Evolutionary conservation across 202 grass and related monocot species (phyloP).

Genomic region (Schoenoplectus triqueter): DNA sequence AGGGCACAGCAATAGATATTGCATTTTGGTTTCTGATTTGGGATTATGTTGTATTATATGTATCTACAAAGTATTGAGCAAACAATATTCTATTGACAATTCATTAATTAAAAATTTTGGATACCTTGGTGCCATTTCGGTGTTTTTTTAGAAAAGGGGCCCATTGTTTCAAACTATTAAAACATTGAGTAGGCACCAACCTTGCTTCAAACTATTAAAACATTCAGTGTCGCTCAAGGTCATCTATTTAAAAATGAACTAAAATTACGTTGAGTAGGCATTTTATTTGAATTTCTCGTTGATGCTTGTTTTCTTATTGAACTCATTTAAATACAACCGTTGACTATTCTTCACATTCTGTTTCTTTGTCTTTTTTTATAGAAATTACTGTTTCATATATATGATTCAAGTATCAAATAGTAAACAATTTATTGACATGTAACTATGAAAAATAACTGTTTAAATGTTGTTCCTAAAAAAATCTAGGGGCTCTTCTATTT

Average conservation of each 20-base stretch:
- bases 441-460: not conserved
- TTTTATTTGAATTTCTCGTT: not conserved
- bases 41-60: too few relatives aligned
- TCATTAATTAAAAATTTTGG: too few relatives aligned
- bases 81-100: too few relatives aligned
- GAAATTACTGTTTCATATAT: not conserved
- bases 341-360: slow-evolving; percentile 12
- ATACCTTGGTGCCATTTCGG: too few relatives aligned
- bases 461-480: not conserved
- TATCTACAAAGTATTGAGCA: too few relatives aligned
- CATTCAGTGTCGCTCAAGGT: not conserved
- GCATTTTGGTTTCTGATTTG: too few relatives aligned
- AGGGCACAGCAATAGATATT: too few relatives aligned
- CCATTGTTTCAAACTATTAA: too few relatives aligned
- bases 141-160: too few relatives aligned
- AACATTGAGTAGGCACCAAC: too few relatives aligned
- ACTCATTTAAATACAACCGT: slow-evolving; percentile 19
- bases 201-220: too few relatives aligned
- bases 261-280: not conserved
- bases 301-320: not conserved
- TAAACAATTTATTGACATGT: not conserved
- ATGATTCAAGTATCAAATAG: slow-evolving; percentile 1
- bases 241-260: not conserved
- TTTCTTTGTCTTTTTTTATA: not conserved
- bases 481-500: not conserved